phyloP scores from a whole-genome alignment of 2,329 filamentous ascomycete species.

The Xylaria polymorpha region DNA sequence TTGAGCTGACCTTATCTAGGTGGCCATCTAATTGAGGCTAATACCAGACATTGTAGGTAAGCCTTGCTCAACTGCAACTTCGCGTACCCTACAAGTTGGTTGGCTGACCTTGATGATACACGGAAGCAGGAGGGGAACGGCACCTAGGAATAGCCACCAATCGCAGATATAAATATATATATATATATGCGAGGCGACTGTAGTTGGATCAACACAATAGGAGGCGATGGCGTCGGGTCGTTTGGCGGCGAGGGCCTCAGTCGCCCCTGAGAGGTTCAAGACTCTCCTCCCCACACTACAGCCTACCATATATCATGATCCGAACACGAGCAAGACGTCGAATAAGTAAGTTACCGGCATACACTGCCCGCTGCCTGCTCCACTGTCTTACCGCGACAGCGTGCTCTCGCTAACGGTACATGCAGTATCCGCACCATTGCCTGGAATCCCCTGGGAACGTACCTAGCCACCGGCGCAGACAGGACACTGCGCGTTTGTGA shows the following conservation, averaged over 20 bases:
- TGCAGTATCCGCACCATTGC: conserved; percentile 79
- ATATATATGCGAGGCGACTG: background rate
- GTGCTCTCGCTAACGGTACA: conserved; percentile 33
- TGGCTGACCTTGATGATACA: conserved; percentile 1
- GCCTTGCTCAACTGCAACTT: background rate
- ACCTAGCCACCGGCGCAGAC: conserved; percentile 84
- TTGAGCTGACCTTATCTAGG: background rate
- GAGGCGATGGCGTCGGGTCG: conserved; percentile 46
- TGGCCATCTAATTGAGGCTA: background rate
- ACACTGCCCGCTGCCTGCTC: no score
- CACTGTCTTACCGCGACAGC: background rate
- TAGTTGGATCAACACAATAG: background rate
- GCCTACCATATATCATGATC: conserved; percentile 51
- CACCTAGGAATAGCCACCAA: background rate
- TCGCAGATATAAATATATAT: conserved; percentile 2
- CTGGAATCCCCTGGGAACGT: conserved; percentile 87
- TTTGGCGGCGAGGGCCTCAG: conserved; percentile 46
- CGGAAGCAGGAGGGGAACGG: background rate
- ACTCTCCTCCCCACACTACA: conserved; percentile 48
- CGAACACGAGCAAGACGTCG: conserved; percentile 44
- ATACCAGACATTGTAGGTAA: background rate
- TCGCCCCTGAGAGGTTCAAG: conserved; percentile 52
- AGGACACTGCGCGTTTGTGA: conserved; percentile 78
- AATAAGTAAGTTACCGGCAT: conserved; percentile 46
- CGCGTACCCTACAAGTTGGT: background rate